Base-by-base conservation (phyloP, 495 filamentous ascomycete genomes). In the Mytilinidion resinicola region DNA sequence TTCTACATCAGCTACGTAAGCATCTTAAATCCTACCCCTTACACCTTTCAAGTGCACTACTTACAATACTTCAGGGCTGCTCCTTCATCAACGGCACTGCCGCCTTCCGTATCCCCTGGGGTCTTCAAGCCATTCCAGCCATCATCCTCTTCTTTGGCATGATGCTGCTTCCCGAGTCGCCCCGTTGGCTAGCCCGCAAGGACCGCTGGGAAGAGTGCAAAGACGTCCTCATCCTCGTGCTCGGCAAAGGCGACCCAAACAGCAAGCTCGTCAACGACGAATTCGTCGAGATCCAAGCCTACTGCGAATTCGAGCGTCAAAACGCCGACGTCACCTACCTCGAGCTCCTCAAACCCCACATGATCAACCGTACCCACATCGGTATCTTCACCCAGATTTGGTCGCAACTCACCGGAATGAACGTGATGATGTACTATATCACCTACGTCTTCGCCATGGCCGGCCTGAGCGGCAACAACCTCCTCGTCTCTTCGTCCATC, bases 321-420 rank as follows among this genome's bases (percentile, higher is more conserved):
- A 78, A 79, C 52, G 70, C 78, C 9, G 78, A 86, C 46, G 82
- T 86, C 50, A 81, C 80, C 25, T 90, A 84, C 67, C 59, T 84
- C 17, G 86, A 89, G 62, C 74, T 91, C 7, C 77, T 91, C 67
- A 80, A 77, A 44, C 81, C 82, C 0, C 69, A 76, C 43, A 89
- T 90, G 85, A 75, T 88, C 67, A 87, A 87, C 72, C 81, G 85
- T 10, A 89, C 85, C 30, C 75, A 81, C 50, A 81, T 89, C 60
- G 86, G 87, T 50, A 61, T 91, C 47, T 89, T 89, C 64, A 86
- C 83, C 0, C 88, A 91, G 68, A 86, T 92, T 66, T 91, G 88
- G 88, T 85, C 84, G 20, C 88, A 92, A 64, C 75, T 91, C n/a
- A 87, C 86, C 0, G 88, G 88, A 11, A 89, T 89, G 83, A 91